These are phyloP conservation scores for Colletotrichum simmondsii DNA, from an alignment of 2,329 filamentous ascomycete genomes.

Conservation along the genomic window DNA sequence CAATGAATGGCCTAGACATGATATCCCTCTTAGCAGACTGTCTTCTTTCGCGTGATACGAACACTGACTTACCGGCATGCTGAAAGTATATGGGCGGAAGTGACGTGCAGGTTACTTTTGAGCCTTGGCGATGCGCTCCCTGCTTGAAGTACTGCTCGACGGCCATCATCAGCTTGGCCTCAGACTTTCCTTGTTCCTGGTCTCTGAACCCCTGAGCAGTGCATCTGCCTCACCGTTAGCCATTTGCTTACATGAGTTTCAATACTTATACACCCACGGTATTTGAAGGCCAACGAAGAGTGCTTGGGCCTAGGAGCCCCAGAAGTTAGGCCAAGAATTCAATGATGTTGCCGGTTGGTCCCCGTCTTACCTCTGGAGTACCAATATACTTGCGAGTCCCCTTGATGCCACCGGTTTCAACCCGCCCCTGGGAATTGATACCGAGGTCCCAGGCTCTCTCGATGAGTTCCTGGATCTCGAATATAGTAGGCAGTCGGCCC, in stretches of 20 bases:
- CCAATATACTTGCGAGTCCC: slow-evolving; percentile 97
- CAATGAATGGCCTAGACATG: slow-evolving; percentile 78
- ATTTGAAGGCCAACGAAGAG: slow-evolving; percentile 78
- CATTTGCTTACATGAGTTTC: not conserved
- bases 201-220: slow-evolving; percentile 70
- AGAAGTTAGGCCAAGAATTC: not conserved
- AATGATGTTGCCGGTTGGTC: not conserved
- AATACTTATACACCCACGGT: slow-evolving; percentile 56
- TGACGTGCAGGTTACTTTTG: slow-evolving; percentile 76
- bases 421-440: slow-evolving; percentile 78
- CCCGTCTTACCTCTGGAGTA: slow-evolving; percentile 77
- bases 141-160: slow-evolving; percentile 81
- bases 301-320: slow-evolving; percentile 74
- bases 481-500: slow-evolving; percentile 75
- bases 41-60: not conserved
- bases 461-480: slow-evolving; percentile 86
- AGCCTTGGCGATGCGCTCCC: slow-evolving; percentile 58
- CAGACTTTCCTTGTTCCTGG: slow-evolving; percentile 53
- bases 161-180: slow-evolving; percentile 70
- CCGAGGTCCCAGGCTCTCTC: slow-evolving; percentile 89
- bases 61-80: slow-evolving; percentile 68
- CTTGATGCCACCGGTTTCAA: slow-evolving; percentile 87
- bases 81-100: slow-evolving; percentile 92
- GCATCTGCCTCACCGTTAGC: slow-evolving; percentile 55
- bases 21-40: not conserved